Percentiles rank a stretch among this genome's conserved stretches.
These are phyloP conservation scores for Rhizophagus clarus DNA, from an alignment of 192 early-diverging fungal species.

Conservation along the genomic window DNA sequence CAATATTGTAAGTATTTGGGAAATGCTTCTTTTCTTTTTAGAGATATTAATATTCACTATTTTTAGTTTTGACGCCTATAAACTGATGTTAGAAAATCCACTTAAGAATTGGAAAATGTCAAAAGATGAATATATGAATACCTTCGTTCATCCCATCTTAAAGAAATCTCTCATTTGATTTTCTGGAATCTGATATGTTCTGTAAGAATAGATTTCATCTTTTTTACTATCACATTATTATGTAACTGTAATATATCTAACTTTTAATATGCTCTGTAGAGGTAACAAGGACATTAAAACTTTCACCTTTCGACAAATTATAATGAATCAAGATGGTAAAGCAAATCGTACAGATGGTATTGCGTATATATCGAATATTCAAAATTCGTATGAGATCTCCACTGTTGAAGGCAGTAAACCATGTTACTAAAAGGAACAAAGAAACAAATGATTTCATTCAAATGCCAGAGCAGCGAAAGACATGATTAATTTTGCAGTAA, in stretches of 20 bases:
- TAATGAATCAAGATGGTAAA: slow-evolving; percentile 17
- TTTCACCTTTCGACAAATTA: slow-evolving; percentile 11
- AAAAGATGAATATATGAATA: slow-evolving; percentile 30
- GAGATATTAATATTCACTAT: slow-evolving; percentile 3
- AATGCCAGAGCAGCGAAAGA: slow-evolving; percentile 28
- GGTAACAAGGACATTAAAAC: slow-evolving; percentile 23
- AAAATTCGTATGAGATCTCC: slow-evolving; percentile 30
- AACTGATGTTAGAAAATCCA: slow-evolving; percentile 13
- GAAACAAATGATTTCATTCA: slow-evolving; percentile 25
- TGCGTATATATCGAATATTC: slow-evolving; percentile 13
- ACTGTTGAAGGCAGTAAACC: slow-evolving; percentile 10
- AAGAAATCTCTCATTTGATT: slow-evolving; percentile 26
- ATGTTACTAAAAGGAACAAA: slow-evolving; percentile 5
- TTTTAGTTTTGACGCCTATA: slow-evolving; percentile 26
- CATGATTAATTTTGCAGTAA: slow-evolving; percentile 31
- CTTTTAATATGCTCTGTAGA: slow-evolving; percentile 4
- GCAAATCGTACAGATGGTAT: slow-evolving; percentile 26
- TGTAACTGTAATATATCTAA: not conserved
- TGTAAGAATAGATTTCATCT: slow-evolving; percentile 22
- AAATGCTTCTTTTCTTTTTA: not conserved
- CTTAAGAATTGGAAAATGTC: slow-evolving; percentile 14
- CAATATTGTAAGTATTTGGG: slow-evolving; percentile 27
- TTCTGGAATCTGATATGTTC: slow-evolving; percentile 10
- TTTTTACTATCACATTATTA: not conserved
- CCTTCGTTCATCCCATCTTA: slow-evolving; percentile 23